Base-by-base conservation (phyloP, 2,329 filamentous ascomycete genomes). In the Microcyclospora pomicola region DNA sequence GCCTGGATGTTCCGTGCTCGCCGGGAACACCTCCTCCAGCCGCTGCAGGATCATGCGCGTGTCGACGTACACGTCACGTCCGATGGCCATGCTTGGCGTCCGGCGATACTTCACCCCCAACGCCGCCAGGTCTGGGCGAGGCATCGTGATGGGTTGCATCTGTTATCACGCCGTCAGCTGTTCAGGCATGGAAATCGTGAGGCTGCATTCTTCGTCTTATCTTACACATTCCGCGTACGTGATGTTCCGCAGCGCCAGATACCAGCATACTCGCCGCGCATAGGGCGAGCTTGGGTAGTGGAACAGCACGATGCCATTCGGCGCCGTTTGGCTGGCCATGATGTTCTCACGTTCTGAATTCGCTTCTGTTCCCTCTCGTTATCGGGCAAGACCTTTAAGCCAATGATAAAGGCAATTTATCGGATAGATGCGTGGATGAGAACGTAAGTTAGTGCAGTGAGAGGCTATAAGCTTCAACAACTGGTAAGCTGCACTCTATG, bases 1-100 rank as follows among this genome's bases (percentile, higher is more conserved):
- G 19, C 46, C 39, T n/a, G 49, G 49, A 40, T 49, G 45, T 19
- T 47, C 35, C 6, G 32, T 27, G 24, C 43, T 48, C 2, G 47
- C 44, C 0, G 70, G 70, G 52, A 71, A 73, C 28, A 71, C 59
- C 1, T 61, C 49, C 49, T 82, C 75, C 1, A 85, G 71, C 54
- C 75, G 78, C 16, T 58, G 58, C 14, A 85, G 57, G 48, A 84
- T 83, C 15, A 83, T 68, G 2, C 76, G 72, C 2, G 76, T 77
- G 62, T 85, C 80, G 42, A 74, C 63, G 61, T 82, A 84, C 32
- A 85, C 61, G 51, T 82, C 73, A 5, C 71, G 65, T 12, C 77
- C 79, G 47, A 83, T 75, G 15, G 73, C 61, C 36, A 84, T 59
- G 36, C 84, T 52, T 1, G 80, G 80, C 40, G 83, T 82, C 40